Percentiles rank a stretch among this genome's conserved stretches.
Conservation (phyloP, 1,284 basidiomycete species). For the Boletus smithii region DNA sequence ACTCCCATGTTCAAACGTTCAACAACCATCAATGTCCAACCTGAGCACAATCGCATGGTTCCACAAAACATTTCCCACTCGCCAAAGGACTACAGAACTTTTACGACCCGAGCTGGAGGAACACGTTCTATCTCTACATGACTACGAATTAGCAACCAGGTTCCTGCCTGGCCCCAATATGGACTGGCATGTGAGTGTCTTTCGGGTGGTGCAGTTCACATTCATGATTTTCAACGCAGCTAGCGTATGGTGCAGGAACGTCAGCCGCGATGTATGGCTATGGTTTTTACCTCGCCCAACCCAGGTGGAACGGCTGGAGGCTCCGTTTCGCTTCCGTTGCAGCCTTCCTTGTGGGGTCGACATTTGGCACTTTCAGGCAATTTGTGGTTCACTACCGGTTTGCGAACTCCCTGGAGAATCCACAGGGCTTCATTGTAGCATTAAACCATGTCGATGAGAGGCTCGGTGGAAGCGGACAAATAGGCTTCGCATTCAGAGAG, state of each 20-base stretch:
- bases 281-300: conserved; percentile 29
- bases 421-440: conserved; percentile 39
- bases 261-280: conserved; percentile 29
- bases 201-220: neutral
- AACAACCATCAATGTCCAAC: conserved; percentile 27
- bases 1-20: neutral
- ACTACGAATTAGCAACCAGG: conserved; percentile 50
- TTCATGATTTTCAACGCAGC: conserved; percentile 18
- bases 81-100: conserved; percentile 39
- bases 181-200: conserved; percentile 39
- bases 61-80: conserved; percentile 38
- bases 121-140: conserved; percentile 49
- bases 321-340: conserved; percentile 25
- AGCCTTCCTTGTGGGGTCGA: conserved; percentile 28
- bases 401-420: conserved; percentile 46
- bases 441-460: conserved; percentile 38
- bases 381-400: conserved; percentile 47
- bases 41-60: conserved; percentile 36
- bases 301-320: conserved; percentile 27
- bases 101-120: conserved; percentile 57
- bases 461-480: conserved; percentile 31
- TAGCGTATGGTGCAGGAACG: conserved; percentile 28
- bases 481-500: conserved; percentile 22
- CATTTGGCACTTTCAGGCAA: conserved; percentile 39
- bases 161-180: conserved; percentile 51